A percentile compares a stretch with the other conserved stretches of the same genome.
Evolutionary conservation across 805 yeast genomes (phyloP).

Genomic region (Saccharomycopsis selenospora): DNA sequence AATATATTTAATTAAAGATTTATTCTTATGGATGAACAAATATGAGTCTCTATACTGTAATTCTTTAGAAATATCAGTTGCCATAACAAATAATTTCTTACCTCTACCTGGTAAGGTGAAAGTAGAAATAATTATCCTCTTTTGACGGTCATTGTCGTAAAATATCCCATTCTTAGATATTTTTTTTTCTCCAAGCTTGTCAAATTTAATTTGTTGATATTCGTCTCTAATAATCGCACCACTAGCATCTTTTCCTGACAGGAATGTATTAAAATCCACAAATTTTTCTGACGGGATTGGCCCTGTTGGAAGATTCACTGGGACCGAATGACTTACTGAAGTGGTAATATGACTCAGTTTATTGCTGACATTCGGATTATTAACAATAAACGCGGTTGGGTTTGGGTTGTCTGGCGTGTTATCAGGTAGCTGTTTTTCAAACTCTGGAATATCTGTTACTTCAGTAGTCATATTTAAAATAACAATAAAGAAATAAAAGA

Average conservation of each 20-base stretch:
- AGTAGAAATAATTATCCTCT: slow-evolving; percentile 16
- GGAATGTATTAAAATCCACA: slow-evolving; percentile 9
- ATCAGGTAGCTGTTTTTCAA: slow-evolving; percentile 16
- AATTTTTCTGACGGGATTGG: slow-evolving; percentile 18
- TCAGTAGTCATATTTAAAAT: neutral
- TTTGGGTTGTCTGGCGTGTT: slow-evolving; percentile 16
- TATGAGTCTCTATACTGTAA: slow-evolving; percentile 20
- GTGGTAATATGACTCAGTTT: slow-evolving; percentile 2
- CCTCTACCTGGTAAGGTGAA: slow-evolving; percentile 22
- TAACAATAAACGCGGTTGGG: slow-evolving; percentile 16
- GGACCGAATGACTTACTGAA: slow-evolving; percentile 14
- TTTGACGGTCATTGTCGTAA: slow-evolving; percentile 5
- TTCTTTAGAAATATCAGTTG: slow-evolving; percentile 21
- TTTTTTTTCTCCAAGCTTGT: slow-evolving; percentile 19
- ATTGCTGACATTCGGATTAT: slow-evolving; percentile 13
- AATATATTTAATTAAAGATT: slow-evolving; percentile 16
- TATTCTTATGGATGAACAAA: slow-evolving; percentile 19
- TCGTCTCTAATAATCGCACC: slow-evolving; percentile 13
- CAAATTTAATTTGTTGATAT: slow-evolving; percentile 15
- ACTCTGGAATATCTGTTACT: slow-evolving; percentile 7
- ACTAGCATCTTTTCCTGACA: slow-evolving; percentile 12
- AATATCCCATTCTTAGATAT: slow-evolving; percentile 21
- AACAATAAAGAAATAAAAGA: too few relatives aligned
- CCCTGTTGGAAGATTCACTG: slow-evolving; percentile 14
- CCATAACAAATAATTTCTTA: slow-evolving; percentile 18